Evolutionary conservation across 2,329 filamentous ascomycete genomes (phyloP).

Genomic region (Diaporthe batatas): DNA sequence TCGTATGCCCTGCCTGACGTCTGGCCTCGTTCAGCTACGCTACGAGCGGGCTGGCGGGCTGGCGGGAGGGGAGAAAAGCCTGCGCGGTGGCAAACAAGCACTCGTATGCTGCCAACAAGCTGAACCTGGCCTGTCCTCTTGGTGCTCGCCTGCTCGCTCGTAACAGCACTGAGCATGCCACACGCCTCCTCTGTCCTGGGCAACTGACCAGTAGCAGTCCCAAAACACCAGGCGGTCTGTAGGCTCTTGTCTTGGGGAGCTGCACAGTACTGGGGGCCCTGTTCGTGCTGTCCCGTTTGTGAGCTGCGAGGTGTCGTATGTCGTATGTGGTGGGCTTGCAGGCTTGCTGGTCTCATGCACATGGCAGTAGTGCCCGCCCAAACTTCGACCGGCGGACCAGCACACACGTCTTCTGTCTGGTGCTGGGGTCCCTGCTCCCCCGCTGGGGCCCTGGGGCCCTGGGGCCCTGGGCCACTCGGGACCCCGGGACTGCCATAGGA

Average conservation of each 20-base stretch:
- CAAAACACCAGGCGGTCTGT: conserved; percentile 15
- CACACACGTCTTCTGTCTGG: conserved; percentile 35
- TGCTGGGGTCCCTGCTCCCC: conserved; percentile 34
- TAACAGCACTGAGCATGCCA: conserved; percentile 17
- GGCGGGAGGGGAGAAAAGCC: neutral
- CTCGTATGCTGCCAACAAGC: conserved; percentile 36
- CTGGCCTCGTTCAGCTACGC: neutral
- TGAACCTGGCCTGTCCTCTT: conserved; percentile 30
- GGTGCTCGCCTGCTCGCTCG: neutral
- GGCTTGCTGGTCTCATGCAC: conserved; percentile 36
- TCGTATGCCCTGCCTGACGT: conserved; percentile 11
- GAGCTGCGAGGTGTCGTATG: conserved; percentile 43
- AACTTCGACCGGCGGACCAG: conserved; percentile 33
- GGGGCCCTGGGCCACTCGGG: conserved; percentile 42
- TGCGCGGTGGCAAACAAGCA: conserved; percentile 38
- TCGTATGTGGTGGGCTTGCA: conserved; percentile 40
- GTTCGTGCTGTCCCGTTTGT: conserved; percentile 37
- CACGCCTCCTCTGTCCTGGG: conserved; percentile 23
- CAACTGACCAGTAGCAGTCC: conserved; percentile 35
- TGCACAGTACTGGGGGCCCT: conserved; percentile 30
- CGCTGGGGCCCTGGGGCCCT: conserved; percentile 37
- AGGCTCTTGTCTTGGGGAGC: conserved; percentile 31
- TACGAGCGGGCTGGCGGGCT: neutral
- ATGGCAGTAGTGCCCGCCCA: conserved; percentile 33
- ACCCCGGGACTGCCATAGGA: conserved; percentile 41